phyloP scores from a whole-genome alignment of 2,329 filamentous ascomycete genomes.

The Colletotrichum sp. region DNA sequence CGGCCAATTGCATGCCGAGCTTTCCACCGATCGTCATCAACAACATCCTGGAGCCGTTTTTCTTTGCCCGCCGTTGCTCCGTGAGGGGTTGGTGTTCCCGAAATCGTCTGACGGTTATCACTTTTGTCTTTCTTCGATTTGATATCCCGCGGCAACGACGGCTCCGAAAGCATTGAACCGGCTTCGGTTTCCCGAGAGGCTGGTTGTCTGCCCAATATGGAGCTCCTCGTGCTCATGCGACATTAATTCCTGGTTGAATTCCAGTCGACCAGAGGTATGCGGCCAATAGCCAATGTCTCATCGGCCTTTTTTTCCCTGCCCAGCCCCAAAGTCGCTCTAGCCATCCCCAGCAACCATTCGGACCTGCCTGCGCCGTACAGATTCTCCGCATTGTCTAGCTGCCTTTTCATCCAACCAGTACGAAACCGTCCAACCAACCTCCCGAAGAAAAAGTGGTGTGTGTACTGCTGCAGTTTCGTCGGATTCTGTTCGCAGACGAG shows the following conservation, averaged over 20 bases:
- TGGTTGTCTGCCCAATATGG: background rate
- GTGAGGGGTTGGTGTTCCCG: conserved; percentile 1
- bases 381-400: background rate
- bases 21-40: conserved; percentile 7
- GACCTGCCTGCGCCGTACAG: background rate
- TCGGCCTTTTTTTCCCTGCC: background rate
- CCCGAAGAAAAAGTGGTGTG: background rate
- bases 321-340: background rate
- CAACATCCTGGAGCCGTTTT: background rate
- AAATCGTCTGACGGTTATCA: background rate
- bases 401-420: background rate
- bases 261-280: background rate
- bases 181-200: background rate
- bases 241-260: background rate
- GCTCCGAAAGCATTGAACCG: background rate
- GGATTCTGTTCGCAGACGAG: background rate
- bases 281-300: background rate
- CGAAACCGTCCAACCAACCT: background rate
- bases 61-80: background rate
- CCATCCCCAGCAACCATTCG: background rate
- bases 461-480: background rate
- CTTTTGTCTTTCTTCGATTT: background rate
- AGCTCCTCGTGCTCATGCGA: background rate
- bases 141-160: background rate
- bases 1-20: conserved; percentile 8